These are phyloP conservation scores for Favolaschia claudopus DNA, from an alignment of 768 basidiomycete species.

Conservation along the genomic window DNA sequence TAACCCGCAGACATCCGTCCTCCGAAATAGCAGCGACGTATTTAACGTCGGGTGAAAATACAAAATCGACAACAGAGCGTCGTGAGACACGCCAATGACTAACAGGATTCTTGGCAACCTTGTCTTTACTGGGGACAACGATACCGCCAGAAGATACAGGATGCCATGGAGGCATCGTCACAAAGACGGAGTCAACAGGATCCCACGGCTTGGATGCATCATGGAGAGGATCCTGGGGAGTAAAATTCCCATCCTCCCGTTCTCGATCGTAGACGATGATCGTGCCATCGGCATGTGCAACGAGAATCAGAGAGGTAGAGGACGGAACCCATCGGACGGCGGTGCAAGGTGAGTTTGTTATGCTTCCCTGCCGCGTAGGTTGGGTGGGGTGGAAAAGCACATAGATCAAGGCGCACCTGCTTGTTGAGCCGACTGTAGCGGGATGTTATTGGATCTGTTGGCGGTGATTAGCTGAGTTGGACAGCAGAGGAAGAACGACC, in stretches of 20 bases:
- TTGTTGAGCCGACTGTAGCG: conserved; percentile 91
- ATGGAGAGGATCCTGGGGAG: conserved; percentile 59
- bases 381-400: conserved; percentile 1
- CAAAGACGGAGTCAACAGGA: conserved; percentile 75
- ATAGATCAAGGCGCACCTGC: conserved; percentile 55
- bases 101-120: conserved; percentile 83
- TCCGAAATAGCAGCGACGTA: conserved; percentile 91
- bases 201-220: conserved; percentile 70
- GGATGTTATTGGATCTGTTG: conserved; percentile 76
- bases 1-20: conserved; percentile 89
- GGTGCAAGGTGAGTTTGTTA: conserved; percentile 84
- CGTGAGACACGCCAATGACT: conserved; percentile 88
- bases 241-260: conserved; percentile 84
- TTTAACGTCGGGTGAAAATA: conserved; percentile 93
- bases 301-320: conserved; percentile 82
- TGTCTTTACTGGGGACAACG: conserved; percentile 62
- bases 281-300: conserved; percentile 88
- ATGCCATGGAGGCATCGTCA: conserved; percentile 89
- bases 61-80: conserved; percentile 81
- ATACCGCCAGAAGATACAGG: conserved; percentile 60
- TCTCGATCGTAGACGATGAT: conserved; percentile 92
- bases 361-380: conserved; percentile 63
- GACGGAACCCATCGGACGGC: conserved; percentile 89
- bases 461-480: conserved; percentile 8
- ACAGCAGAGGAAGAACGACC: conserved; percentile 23